Evolutionary conservation across 441 rosid genomes (phyloP).

Genomic region (Monsonia emarginata): DNA sequence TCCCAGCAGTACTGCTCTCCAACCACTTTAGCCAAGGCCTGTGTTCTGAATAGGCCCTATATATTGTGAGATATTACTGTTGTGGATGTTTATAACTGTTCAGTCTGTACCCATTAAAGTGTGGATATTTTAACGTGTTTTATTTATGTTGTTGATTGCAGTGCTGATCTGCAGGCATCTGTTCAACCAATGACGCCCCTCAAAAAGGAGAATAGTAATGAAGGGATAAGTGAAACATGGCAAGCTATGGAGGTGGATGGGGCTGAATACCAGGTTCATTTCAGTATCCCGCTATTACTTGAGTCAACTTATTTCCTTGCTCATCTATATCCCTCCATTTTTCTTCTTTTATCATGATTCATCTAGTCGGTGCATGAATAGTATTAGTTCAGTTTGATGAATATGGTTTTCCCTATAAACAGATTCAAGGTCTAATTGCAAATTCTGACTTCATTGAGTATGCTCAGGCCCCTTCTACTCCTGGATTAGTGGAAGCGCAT

Average conservation of each 20-base stretch:
- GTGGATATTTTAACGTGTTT: background rate
- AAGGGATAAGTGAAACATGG: conserved; percentile 21
- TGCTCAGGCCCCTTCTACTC: conserved; percentile 86
- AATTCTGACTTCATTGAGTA: conserved; percentile 46
- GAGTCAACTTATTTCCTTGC: background rate
- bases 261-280: conserved; percentile 50
- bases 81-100: background rate
- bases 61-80: background rate
- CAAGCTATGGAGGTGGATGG: conserved; percentile 38
- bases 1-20: background rate
- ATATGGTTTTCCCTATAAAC: conserved; percentile 24
- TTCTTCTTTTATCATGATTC: conserved; percentile 4
- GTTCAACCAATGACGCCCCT: conserved; percentile 25
- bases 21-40: background rate
- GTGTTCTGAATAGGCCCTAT: background rate
- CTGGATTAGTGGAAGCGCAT: conserved; percentile 68
- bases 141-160: conserved; percentile 29
- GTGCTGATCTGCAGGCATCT: conserved; percentile 40
- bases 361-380: background rate
- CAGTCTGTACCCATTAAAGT: background rate
- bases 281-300: conserved; percentile 13
- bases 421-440: conserved; percentile 41
- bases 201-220: conserved; percentile 26
- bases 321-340: conserved; percentile 1
- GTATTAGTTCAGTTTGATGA: conserved; percentile 5